Percentiles rank a stretch among this genome's conserved stretches.
Evolutionary conservation across 2,329 filamentous ascomycete species (phyloP).

Genomic region (Talaromyces sp.): DNA sequence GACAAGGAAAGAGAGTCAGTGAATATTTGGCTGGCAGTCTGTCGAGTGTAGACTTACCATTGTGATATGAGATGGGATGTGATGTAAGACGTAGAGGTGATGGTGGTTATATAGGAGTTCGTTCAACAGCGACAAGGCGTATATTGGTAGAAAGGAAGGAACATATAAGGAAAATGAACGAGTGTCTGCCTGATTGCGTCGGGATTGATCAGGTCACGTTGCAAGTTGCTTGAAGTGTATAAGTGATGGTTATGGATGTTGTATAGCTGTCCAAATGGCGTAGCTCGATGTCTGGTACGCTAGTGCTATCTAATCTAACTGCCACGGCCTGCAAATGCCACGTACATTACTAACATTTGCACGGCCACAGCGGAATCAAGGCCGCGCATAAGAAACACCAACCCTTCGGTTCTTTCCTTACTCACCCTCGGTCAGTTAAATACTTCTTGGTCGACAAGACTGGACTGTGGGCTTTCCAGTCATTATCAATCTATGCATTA

Average conservation of each 20-base stretch:
- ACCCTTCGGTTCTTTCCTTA: neutral
- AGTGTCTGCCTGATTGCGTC: slow-evolving; percentile 6
- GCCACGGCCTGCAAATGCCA: neutral
- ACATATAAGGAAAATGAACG: neutral
- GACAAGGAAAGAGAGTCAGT: neutral
- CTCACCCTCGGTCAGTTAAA: too few species aligned
- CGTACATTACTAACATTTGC: neutral
- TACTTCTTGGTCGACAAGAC: neutral
- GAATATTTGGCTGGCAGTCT: neutral
- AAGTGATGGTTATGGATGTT: neutral
- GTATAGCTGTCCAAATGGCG: slow-evolving; percentile 2
- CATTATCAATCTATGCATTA: neutral
- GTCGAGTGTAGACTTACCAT: neutral
- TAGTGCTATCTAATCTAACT: slow-evolving; percentile 7
- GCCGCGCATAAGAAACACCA: neutral
- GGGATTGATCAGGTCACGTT: slow-evolving; percentile 6
- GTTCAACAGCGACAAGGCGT: neutral
- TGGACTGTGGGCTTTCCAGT: neutral
- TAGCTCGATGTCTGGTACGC: neutral
- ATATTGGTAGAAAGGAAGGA: neutral
- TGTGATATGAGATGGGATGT: neutral
- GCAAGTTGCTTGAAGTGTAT: neutral
- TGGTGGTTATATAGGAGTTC: neutral
- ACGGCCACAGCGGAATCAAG: neutral
- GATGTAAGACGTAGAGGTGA: neutral